Evolutionary conservation across 768 basidiomycete genomes (phyloP).

Genomic region (Tricholomella constricta): DNA sequence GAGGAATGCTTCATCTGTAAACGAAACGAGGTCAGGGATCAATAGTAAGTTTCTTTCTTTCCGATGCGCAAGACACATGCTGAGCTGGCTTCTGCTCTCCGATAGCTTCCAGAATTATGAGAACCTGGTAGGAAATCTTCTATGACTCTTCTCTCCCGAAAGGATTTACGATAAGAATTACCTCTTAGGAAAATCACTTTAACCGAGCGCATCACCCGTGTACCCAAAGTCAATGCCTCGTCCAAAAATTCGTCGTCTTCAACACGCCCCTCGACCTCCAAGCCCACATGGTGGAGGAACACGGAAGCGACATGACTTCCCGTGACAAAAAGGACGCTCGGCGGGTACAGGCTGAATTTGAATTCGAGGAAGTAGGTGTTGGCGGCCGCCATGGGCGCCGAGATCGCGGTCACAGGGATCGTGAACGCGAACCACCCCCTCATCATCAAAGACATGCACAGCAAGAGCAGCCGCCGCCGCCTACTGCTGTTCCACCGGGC

Average conservation of each 20-base stretch:
- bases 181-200: slow-evolving; percentile 77
- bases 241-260: slow-evolving; percentile 95
- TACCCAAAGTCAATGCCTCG: slow-evolving; percentile 68
- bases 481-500: slow-evolving; percentile 9
- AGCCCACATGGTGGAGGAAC: slow-evolving; percentile 87
- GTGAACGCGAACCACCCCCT: slow-evolving; percentile 42
- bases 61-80: not conserved
- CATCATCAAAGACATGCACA: slow-evolving; percentile 28
- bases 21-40: slow-evolving; percentile 72
- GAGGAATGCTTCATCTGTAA: slow-evolving; percentile 98
- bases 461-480: slow-evolving; percentile 11
- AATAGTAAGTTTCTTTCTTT: slow-evolving; percentile 70
- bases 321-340: slow-evolving; percentile 69
- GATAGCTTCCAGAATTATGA: slow-evolving; percentile 77
- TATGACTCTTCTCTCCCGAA: not conserved
- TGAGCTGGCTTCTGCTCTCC: not conserved
- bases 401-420: slow-evolving; percentile 44
- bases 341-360: slow-evolving; percentile 72
- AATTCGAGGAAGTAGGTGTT: slow-evolving; percentile 49
- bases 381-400: slow-evolving; percentile 43
- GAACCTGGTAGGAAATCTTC: slow-evolving; percentile 54
- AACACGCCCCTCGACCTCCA: slow-evolving; percentile 83
- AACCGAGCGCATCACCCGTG: slow-evolving; percentile 79
- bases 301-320: slow-evolving; percentile 72
- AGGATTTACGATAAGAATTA: slow-evolving; percentile 1